phyloP scores from a whole-genome alignment of 2,329 filamentous ascomycete species.

The Alternaria sp. region DNA sequence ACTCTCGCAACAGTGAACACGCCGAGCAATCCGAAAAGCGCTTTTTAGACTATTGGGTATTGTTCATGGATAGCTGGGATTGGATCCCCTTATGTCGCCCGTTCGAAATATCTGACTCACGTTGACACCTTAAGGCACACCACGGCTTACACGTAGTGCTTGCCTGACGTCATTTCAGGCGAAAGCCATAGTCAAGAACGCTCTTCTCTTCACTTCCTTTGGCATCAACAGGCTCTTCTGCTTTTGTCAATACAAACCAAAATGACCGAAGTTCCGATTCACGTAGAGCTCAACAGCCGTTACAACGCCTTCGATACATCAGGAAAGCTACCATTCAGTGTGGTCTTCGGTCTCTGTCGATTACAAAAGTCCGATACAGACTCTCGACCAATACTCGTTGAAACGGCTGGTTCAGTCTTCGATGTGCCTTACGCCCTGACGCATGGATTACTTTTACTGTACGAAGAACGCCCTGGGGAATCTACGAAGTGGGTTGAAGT shows the following conservation, averaged over 20 bases:
- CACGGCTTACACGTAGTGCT: background rate
- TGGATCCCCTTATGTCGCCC: background rate
- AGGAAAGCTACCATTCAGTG: constrained; percentile 1
- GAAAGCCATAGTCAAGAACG: background rate
- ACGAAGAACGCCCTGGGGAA: constrained; percentile 5
- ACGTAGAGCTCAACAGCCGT: constrained; percentile 3
- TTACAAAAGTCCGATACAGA: background rate
- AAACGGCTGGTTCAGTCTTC: constrained; percentile 2
- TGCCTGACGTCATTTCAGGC: constrained; percentile 1
- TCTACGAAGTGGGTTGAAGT: constrained; percentile 1
- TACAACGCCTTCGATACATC: constrained; percentile 4
- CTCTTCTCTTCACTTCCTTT: background rate
- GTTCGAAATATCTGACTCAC: background rate
- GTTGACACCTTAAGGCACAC: background rate
- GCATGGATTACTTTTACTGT: constrained; percentile 3
- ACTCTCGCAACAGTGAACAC: no score
- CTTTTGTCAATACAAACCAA: background rate
- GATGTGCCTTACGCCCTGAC: constrained; percentile 8
- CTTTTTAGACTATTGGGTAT: no score
- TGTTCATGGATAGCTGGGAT: background rate
- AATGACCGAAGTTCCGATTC: background rate
- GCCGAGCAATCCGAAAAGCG: no score
- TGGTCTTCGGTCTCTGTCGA: constrained; percentile 6
- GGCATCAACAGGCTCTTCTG: background rate
- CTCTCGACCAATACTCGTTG: constrained; percentile 4